Evolutionary conservation across 495 filamentous ascomycete species (phyloP), one percentile per base, ranked within the genome.

Genomic region (Lentithecium fluviatile): DNA sequence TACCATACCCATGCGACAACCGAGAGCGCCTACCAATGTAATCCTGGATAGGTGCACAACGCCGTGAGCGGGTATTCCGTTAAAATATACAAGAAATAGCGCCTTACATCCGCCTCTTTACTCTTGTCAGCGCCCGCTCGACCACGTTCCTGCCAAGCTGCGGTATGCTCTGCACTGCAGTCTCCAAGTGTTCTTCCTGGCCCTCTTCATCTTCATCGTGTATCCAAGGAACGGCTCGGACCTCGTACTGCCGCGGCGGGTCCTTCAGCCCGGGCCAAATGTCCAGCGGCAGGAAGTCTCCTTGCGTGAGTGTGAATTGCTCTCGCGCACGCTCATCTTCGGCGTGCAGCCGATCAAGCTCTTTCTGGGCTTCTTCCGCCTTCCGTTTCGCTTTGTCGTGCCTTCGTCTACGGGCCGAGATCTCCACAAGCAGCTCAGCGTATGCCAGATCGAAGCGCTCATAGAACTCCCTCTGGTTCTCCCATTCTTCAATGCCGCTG

Each of bases 281-380:
- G 68, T 97, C 95, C 2, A 85, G 83, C 0, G 94, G 94, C 19
- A 98, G 72, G 68, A 83, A 94, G 59, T 95, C 89, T 2, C 91
- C 91, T 19, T 92, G 83, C 58, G 96, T 89, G 6, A 83, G 76
- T 25, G 85, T 82, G 74, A 98, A 98, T 13, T 79, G 74, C 65
- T 95, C 89, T 25, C 94, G 77, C 58, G 89, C 85, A 54, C 82
- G 79, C 38, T 82, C 74, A 73, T 98, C 94, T 17, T 70, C 73
- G 52, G 32, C 80, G 25, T 88, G 82, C 21, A 97, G 78, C 68
- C 83, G 85, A 50, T 91, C 83, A 8, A 97, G 76, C 65, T 87
- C 87, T 58, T 83, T 81, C 71, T 83, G 83, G 0, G 91, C 88
- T 56, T 91, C 90, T 60, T 80, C 82, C 63, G 89, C 81, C 20